A percentile compares a stretch with the other conserved stretches of the same genome.
Conservation (phyloP, 2,329 filamentous ascomycete species). For the Rhytidhysteron rufulum region DNA sequence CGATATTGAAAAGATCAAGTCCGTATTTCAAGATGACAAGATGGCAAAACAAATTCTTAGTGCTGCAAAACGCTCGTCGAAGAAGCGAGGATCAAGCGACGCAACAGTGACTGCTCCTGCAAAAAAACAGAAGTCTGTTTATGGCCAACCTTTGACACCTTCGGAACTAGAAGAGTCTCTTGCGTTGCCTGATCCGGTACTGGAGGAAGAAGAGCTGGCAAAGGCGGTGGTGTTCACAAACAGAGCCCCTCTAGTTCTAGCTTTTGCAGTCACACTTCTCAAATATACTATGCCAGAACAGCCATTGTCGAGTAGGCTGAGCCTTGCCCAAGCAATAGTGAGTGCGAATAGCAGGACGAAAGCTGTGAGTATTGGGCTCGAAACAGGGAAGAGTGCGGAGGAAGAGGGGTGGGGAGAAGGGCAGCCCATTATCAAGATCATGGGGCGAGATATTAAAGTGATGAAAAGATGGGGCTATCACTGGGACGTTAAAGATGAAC, state of each 20-base stretch:
- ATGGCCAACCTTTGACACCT: conserved; percentile 37
- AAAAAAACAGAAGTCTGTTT: conserved; percentile 33
- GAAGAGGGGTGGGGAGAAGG: conserved; percentile 71
- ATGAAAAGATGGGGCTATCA: conserved; percentile 75
- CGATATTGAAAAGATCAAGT: conserved; percentile 40
- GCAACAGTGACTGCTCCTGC: conserved; percentile 20
- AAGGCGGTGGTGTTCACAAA: conserved; percentile 65
- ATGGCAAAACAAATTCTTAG: conserved; percentile 54
- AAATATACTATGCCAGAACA: conserved; percentile 83
- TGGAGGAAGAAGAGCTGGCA: conserved; percentile 58
- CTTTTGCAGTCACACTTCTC: conserved; percentile 70
- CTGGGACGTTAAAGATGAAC: conserved; percentile 38
- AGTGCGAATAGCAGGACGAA: conserved; percentile 76
- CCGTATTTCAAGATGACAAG: conserved; percentile 51
- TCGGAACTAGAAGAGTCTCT: conserved; percentile 62
- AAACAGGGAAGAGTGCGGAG: conserved; percentile 61
- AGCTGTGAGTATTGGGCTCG: conserved; percentile 70
- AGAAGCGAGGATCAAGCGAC: conserved; percentile 49
- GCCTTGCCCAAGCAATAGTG: conserved; percentile 78
- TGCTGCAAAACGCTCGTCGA: conserved; percentile 54
- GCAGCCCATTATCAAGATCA: conserved; percentile 67
- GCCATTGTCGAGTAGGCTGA: conserved; percentile 76
- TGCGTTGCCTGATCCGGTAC: conserved; percentile 51
- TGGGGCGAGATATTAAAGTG: conserved; percentile 71
- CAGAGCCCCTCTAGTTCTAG: conserved; percentile 75